These are phyloP conservation scores for Alternaria conjuncta DNA, from an alignment of 2,329 filamentous ascomycete genomes.

Conservation along the genomic window DNA sequence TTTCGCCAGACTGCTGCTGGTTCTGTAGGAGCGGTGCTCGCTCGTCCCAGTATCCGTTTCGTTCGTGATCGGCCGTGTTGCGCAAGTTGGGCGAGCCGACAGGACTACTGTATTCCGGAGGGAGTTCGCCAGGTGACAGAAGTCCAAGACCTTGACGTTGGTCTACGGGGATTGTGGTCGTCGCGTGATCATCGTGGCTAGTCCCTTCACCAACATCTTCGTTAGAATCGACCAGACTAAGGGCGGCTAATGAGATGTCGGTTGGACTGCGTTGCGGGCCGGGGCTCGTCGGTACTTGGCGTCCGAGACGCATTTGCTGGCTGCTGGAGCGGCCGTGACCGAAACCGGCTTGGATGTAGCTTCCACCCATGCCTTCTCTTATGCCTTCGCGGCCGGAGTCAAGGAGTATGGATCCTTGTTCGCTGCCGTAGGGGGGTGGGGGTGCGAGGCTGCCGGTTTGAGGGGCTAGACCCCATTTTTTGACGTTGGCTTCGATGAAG, in stretches of 20 bases:
- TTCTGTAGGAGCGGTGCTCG: conserved; percentile 55
- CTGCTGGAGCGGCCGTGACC: conserved; percentile 77
- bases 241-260: conserved; percentile 90
- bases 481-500: conserved; percentile 98
- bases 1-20: conserved; percentile 23
- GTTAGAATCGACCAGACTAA: conserved; percentile 72
- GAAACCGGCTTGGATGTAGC: conserved; percentile 54
- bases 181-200: conserved; percentile 52
- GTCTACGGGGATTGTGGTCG: conserved; percentile 18
- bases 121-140: conserved; percentile 48
- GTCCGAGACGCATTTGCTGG: conserved; percentile 74
- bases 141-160: conserved; percentile 42
- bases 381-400: conserved; percentile 73
- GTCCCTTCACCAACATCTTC: conserved; percentile 76
- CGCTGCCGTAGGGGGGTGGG: conserved; percentile 93
- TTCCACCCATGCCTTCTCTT: conserved; percentile 59
- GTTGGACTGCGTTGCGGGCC: conserved; percentile 90
- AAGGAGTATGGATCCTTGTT: conserved; percentile 93
- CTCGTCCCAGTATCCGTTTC: conserved; percentile 54
- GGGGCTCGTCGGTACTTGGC: conserved; percentile 77
- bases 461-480: conserved; percentile 98
- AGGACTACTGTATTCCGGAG: conserved; percentile 59
- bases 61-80: conserved; percentile 62
- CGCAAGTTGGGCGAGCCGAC: conserved; percentile 44
- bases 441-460: conserved; percentile 95